Evolutionary conservation across 345 rosid genomes (phyloP).

Genomic region (Murraya paniculata): DNA sequence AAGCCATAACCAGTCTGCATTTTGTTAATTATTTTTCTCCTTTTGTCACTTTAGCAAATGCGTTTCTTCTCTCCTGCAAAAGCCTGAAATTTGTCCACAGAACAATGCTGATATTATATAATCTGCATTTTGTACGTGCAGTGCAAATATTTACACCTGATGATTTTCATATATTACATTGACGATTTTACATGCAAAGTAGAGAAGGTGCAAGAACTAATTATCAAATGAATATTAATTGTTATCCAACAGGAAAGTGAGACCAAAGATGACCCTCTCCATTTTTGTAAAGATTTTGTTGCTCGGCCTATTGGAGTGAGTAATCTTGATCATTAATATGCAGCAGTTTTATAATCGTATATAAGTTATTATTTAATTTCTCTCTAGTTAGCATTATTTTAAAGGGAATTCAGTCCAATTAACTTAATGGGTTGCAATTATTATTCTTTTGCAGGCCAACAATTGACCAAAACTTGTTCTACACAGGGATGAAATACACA

Average conservation of each 20-base stretch:
- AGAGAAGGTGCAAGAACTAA: neutral
- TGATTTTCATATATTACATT: neutral
- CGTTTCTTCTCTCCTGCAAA: neutral
- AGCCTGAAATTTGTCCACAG: no score
- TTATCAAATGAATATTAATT: neutral
- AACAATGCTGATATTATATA: no score
- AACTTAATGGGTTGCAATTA: no score
- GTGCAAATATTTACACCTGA: no score
- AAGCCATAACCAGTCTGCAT: no score
- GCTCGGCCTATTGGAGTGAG: constrained; percentile 78
- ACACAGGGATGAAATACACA: constrained; percentile 82
- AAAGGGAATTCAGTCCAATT: constrained; percentile 20
- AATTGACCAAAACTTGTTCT: constrained; percentile 63
- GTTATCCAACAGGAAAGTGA: constrained; percentile 49
- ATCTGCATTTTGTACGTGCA: no score
- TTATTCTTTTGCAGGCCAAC: constrained; percentile 42
- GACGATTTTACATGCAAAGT: neutral
- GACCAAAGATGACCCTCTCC: constrained; percentile 77
- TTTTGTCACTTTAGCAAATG: neutral
- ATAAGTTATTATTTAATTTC: neutral
- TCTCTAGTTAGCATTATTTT: neutral
- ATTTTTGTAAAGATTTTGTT: constrained; percentile 58
- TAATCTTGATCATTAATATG: neutral
- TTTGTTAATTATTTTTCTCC: neutral
- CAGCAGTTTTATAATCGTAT: neutral